Conservation (phyloP, 78 protist genomes). For the Dictyostelium intermedium region DNA sequence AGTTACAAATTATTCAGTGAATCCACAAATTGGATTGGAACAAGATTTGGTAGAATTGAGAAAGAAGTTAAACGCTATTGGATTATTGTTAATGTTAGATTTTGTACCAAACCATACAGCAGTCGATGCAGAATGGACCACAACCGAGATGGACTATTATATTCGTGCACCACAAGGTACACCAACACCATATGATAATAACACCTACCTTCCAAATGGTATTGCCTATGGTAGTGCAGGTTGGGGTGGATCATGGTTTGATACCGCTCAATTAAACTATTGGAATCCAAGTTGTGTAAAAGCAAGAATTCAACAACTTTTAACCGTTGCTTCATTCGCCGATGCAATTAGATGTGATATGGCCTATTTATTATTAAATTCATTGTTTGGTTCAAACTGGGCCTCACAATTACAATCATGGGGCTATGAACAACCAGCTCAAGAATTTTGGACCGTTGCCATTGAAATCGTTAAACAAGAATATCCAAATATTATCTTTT, state of each 20-base stretch:
- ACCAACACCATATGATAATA: slow-evolving; percentile 80
- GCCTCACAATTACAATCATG: slow-evolving; percentile 44
- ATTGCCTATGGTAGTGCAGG: slow-evolving; percentile 91
- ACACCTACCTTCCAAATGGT: slow-evolving; percentile 80
- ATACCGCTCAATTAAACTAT: slow-evolving; percentile 90
- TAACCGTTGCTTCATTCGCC: slow-evolving; percentile 74
- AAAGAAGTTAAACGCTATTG: slow-evolving; percentile 72
- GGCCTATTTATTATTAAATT: slow-evolving; percentile 91
- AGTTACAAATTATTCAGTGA: slow-evolving; percentile 80
- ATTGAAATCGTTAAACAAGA: slow-evolving; percentile 78
- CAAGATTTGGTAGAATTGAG: slow-evolving; percentile 60
- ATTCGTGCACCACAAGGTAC: slow-evolving; percentile 74
- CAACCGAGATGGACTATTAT: slow-evolving; percentile 52
- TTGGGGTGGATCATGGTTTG: slow-evolving; percentile 78
- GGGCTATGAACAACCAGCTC: slow-evolving; percentile 84
- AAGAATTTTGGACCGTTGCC: slow-evolving; percentile 91
- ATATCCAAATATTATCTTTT: slow-evolving; percentile 84
- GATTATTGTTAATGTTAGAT: slow-evolving; percentile 86
- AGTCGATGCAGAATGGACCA: slow-evolving; percentile 75
- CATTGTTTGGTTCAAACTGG: slow-evolving; percentile 86
- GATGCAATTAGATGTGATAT: slow-evolving; percentile 95
- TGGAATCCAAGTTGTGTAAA: slow-evolving; percentile 78
- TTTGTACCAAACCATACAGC: slow-evolving; percentile 95
- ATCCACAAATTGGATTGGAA: slow-evolving; percentile 81
- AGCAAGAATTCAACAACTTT: slow-evolving; percentile 37